Percentiles rank a stretch among this genome's conserved stretches.
These are phyloP conservation scores for Xylariaceae sp. DNA, from an alignment of 2,329 filamentous ascomycete species.

Conservation along the genomic window DNA sequence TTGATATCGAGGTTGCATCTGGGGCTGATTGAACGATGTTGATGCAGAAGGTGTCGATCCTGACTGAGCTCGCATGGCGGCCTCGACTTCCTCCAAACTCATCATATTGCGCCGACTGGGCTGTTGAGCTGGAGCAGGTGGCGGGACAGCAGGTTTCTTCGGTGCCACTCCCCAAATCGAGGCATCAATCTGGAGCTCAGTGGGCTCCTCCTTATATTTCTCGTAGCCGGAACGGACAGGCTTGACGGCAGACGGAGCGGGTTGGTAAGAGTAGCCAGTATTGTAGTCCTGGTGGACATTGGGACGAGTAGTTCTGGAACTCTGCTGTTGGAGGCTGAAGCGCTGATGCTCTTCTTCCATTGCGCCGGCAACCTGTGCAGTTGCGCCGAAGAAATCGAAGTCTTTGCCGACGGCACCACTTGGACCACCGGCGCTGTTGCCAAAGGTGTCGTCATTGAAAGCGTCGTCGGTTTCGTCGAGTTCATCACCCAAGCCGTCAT, in stretches of 20 bases:
- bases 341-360: constrained; percentile 89
- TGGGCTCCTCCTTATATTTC: constrained; percentile 81
- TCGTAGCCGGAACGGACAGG: constrained; percentile 82
- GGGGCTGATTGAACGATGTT: constrained; percentile 30
- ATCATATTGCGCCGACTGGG: constrained; percentile 68
- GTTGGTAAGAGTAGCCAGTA: constrained; percentile 34
- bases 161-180: constrained; percentile 84
- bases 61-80: constrained; percentile 74
- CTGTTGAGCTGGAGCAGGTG: constrained; percentile 18
- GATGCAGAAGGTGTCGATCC: constrained; percentile 40
- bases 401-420: constrained; percentile 71
- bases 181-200: constrained; percentile 87
- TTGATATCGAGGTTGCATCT: constrained; percentile 25
- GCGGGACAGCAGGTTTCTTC: constrained; percentile 46
- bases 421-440: constrained; percentile 40
- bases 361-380: constrained; percentile 77
- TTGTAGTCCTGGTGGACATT: constrained; percentile 31
- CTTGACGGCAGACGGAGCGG: constrained; percentile 43
- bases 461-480: constrained; percentile 89
- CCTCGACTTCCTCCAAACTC: constrained; percentile 96
- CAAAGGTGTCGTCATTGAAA: constrained; percentile 97
- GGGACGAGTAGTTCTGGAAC: constrained; percentile 41
- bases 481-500: constrained; percentile 87
- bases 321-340: constrained; percentile 70
- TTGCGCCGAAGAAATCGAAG: constrained; percentile 95